These are phyloP conservation scores for Venturia effusa DNA, from an alignment of 2,329 filamentous ascomycete species.

Conservation along the genomic window DNA sequence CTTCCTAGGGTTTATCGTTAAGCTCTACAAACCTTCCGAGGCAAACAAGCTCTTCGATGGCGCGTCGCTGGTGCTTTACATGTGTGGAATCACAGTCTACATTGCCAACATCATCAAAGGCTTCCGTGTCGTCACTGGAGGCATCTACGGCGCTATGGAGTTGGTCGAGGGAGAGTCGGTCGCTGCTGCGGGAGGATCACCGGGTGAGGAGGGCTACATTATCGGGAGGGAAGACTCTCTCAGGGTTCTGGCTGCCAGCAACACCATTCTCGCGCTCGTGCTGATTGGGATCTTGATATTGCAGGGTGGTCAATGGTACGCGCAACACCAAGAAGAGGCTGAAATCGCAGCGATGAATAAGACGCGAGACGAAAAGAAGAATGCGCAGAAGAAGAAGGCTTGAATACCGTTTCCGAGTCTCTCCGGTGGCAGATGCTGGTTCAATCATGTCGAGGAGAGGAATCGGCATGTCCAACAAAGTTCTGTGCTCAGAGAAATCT, in stretches of 20 bases:
- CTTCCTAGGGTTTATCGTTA: conserved; percentile 79
- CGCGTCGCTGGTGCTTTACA: conserved; percentile 59
- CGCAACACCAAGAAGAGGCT: conserved; percentile 81
- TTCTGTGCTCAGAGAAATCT: neutral
- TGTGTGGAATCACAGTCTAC: conserved; percentile 86
- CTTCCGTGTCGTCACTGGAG: conserved; percentile 67
- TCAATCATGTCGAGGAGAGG: neutral
- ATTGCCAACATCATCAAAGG: conserved; percentile 95
- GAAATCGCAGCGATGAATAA: conserved; percentile 58
- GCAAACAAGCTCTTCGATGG: conserved; percentile 92
- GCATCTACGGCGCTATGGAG: conserved; percentile 47
- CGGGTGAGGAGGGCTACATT: conserved; percentile 43
- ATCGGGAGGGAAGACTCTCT: conserved; percentile 81
- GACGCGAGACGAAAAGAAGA: conserved; percentile 39
- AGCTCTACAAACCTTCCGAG: conserved; percentile 89
- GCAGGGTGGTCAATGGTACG: conserved; percentile 98
- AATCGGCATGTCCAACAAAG: neutral
- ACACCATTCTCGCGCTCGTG: conserved; percentile 90
- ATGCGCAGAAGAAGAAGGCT: conserved; percentile 12
- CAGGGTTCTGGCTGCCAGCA: conserved; percentile 83
- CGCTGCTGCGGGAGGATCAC: conserved; percentile 24
- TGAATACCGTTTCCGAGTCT: neutral
- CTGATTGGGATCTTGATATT: conserved; percentile 83
- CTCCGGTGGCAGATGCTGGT: neutral
- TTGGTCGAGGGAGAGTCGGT: conserved; percentile 23